Evolutionary conservation across 306 rosid genomes (phyloP).

Genomic region (Trifolium fragiferum): DNA sequence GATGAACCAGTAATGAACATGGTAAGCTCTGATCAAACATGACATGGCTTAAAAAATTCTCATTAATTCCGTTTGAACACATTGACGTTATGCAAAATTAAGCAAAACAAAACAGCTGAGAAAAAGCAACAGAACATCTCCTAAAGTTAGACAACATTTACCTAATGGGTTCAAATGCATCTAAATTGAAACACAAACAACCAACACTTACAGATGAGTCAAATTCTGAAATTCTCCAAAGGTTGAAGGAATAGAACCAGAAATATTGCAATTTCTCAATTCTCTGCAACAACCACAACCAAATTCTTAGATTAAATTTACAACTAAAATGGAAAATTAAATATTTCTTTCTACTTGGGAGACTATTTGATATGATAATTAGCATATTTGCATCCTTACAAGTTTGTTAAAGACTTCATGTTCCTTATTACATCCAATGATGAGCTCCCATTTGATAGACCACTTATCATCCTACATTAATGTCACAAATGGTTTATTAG

Average conservation of each 20-base stretch:
- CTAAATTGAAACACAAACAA: constrained; percentile 15
- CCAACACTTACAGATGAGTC: constrained; percentile 58
- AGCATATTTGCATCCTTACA: constrained; percentile 56
- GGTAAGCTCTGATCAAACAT: constrained; percentile 2
- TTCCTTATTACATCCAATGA: constrained; percentile 67
- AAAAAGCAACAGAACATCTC: background rate
- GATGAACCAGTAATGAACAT: background rate
- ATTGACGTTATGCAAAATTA: background rate
- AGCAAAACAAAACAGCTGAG: background rate
- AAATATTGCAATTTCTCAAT: constrained; percentile 68
- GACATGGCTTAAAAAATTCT: constrained; percentile 12
- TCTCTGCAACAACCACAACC: constrained; percentile 57
- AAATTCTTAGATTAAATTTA: constrained; percentile 24
- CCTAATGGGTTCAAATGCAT: background rate
- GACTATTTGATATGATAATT: constrained; percentile 5
- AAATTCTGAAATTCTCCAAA: constrained; percentile 61
- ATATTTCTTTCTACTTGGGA: constrained; percentile 15
- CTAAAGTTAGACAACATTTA: background rate
- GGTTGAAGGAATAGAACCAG: constrained; percentile 71
- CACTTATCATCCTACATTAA: constrained; percentile 63
- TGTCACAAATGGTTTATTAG: constrained; percentile 41
- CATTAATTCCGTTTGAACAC: background rate
- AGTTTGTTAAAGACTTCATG: constrained; percentile 61
- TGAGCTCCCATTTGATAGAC: constrained; percentile 73
- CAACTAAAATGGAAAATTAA: constrained; percentile 14